phyloP scores from a whole-genome alignment of 176 grass and related monocot genomes.

The Carex scoparia region DNA sequence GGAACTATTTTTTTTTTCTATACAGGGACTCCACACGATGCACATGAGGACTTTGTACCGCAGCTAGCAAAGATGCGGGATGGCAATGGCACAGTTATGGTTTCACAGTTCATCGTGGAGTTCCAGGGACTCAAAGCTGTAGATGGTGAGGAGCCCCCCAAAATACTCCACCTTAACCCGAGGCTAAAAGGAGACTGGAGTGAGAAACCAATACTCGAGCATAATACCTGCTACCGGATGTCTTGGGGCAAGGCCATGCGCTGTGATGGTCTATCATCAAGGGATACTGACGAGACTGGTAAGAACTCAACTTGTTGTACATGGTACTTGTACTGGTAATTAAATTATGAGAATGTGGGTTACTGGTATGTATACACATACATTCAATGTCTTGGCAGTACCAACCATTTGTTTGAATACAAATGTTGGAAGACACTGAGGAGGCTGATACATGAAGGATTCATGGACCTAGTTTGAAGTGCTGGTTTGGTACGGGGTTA shows the following conservation, averaged over 20 bases:
- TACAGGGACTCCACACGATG: conserved; percentile 38
- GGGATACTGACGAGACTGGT: conserved; percentile 54
- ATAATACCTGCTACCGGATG: conserved; percentile 89
- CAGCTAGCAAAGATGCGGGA: conserved; percentile 42
- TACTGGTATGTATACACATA: background rate
- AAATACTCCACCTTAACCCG: conserved; percentile 91
- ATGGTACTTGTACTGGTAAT: background rate
- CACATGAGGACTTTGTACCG: conserved; percentile 50
- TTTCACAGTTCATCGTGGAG: conserved; percentile 90
- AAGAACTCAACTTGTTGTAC: background rate
- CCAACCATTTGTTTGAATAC: background rate
- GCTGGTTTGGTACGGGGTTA: background rate
- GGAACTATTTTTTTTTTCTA: background rate
- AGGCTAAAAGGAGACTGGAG: conserved; percentile 85
- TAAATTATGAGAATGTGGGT: background rate
- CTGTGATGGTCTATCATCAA: conserved; percentile 47
- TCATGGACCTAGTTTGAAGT: background rate
- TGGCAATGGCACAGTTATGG: conserved; percentile 65
- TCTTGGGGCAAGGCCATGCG: conserved; percentile 89
- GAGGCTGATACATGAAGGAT: background rate
- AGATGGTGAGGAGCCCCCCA: conserved; percentile 74
- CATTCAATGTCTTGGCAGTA: background rate
- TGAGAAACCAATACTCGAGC: conserved; percentile 60
- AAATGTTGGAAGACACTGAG: background rate
- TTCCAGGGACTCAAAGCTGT: conserved; percentile 56